Percentiles rank a stretch among this genome's conserved stretches.
Evolutionary conservation across 225 moss, liverwort and hornwort genomes (phyloP).

Genomic region (Lunularia cruciata): DNA sequence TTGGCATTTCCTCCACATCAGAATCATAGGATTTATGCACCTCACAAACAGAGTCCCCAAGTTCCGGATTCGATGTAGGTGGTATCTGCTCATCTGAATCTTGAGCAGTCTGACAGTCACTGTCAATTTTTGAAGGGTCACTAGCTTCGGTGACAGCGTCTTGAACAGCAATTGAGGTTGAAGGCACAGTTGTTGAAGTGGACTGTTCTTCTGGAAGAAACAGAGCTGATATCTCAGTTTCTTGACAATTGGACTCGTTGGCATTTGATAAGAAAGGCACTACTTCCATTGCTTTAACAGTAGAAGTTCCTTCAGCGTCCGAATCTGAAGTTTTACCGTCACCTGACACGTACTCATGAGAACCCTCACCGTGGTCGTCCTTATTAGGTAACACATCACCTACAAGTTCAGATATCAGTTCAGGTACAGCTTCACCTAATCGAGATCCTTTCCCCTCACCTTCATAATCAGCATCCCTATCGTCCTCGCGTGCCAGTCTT

Average conservation of each 20-base stretch:
- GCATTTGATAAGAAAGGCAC: conserved; percentile 27
- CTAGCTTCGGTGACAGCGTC: conserved; percentile 17
- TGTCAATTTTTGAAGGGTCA: conserved; percentile 25
- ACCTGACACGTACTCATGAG: conserved; percentile 16
- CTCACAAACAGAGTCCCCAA: neutral
- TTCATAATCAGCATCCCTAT: conserved; percentile 1
- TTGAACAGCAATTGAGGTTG: conserved; percentile 21
- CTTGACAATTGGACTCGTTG: conserved; percentile 10
- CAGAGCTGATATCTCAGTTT: neutral
- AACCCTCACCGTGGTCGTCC: conserved; percentile 1
- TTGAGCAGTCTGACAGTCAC: conserved; percentile 32
- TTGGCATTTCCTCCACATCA: neutral
- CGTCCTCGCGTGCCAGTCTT: conserved; percentile 45
- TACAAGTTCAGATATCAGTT: neutral
- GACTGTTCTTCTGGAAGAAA: neutral
- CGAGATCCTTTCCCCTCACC: neutral
- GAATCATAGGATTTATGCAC: neutral
- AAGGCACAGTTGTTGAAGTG: conserved; percentile 21
- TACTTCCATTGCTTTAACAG: conserved; percentile 4
- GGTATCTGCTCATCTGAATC: conserved; percentile 21
- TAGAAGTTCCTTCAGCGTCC: conserved; percentile 15
- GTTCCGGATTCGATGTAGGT: neutral
- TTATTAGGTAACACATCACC: neutral
- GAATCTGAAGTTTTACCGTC: conserved; percentile 10
- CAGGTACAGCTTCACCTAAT: neutral